Conservation (phyloP, 2,329 filamentous ascomycete genomes). For the Macrophomina tecta region DNA sequence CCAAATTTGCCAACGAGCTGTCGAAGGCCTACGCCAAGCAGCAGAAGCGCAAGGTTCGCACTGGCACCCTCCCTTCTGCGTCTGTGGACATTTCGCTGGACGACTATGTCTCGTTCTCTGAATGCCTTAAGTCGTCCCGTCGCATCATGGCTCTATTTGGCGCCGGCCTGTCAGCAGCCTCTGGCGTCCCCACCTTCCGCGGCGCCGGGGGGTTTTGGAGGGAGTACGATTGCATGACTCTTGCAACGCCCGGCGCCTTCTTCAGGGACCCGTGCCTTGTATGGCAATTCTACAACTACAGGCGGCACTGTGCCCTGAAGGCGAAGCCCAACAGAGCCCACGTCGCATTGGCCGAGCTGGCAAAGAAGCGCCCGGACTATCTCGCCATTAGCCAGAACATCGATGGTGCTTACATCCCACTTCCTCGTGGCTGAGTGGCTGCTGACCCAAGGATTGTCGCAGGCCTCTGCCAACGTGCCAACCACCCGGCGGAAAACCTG, state of each 20-base stretch:
- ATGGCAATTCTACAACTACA: constrained; percentile 33
- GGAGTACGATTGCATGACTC: constrained; percentile 30
- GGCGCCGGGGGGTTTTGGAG: constrained; percentile 33
- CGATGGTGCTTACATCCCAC: constrained; percentile 25
- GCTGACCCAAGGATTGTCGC: background rate
- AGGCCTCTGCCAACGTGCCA: constrained; percentile 32
- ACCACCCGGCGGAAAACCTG: constrained; percentile 29
- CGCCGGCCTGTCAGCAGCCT: constrained; percentile 36
- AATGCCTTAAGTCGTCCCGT: constrained; percentile 31
- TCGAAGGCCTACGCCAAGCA: background rate
- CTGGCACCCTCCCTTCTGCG: background rate
- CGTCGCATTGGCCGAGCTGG: constrained; percentile 32
- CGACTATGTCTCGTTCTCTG: constrained; percentile 9
- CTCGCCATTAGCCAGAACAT: constrained; percentile 37
- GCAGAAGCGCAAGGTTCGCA: constrained; percentile 18
- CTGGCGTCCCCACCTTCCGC: constrained; percentile 37
- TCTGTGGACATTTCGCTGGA: constrained; percentile 11
- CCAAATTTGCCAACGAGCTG: constrained; percentile 12
- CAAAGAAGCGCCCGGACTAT: constrained; percentile 30
- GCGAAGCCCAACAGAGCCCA: constrained; percentile 36
- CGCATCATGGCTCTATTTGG: constrained; percentile 36
- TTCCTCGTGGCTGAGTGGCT: background rate
- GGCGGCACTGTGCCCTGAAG: constrained; percentile 28
- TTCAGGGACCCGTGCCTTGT: constrained; percentile 32
- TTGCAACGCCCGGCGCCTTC: constrained; percentile 29